These are phyloP conservation scores for Phlebiopsis flavidoalba DNA, from an alignment of 768 basidiomycete genomes.

Conservation along the genomic window DNA sequence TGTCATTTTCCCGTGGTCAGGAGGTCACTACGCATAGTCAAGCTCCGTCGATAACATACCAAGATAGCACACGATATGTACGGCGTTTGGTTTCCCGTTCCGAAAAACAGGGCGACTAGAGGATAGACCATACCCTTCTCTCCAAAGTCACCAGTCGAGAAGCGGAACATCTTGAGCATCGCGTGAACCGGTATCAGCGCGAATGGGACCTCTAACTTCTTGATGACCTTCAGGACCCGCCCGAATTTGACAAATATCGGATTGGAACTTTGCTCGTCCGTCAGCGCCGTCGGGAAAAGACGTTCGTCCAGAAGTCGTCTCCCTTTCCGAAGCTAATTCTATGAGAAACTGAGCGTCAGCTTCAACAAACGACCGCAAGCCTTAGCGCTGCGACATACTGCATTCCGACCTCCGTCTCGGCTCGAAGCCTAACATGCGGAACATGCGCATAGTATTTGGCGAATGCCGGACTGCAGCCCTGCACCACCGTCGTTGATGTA, in stretches of 20 bases:
- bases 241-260: conserved; percentile 27
- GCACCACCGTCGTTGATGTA: conserved; percentile 35
- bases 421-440: conserved; percentile 29
- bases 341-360: neutral
- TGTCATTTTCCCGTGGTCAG: neutral
- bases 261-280: conserved; percentile 24
- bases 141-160: conserved; percentile 30
- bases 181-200: conserved; percentile 29
- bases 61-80: conserved; percentile 31
- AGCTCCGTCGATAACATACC: conserved; percentile 7
- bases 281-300: conserved; percentile 30
- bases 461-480: conserved; percentile 31
- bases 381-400: conserved; percentile 16
- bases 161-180: conserved; percentile 30
- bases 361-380: neutral
- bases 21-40: neutral
- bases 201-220: conserved; percentile 27
- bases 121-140: conserved; percentile 34
- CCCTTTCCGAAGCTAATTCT: conserved; percentile 31
- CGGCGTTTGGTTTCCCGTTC: conserved; percentile 34
- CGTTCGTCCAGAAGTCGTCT: conserved; percentile 34
- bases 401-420: conserved; percentile 29
- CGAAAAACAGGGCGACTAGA: conserved; percentile 30
- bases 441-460: conserved; percentile 30
- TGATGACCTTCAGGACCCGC: conserved; percentile 25